Conservation (phyloP, 306 rosid species). For the Acacia crassicarpa region DNA sequence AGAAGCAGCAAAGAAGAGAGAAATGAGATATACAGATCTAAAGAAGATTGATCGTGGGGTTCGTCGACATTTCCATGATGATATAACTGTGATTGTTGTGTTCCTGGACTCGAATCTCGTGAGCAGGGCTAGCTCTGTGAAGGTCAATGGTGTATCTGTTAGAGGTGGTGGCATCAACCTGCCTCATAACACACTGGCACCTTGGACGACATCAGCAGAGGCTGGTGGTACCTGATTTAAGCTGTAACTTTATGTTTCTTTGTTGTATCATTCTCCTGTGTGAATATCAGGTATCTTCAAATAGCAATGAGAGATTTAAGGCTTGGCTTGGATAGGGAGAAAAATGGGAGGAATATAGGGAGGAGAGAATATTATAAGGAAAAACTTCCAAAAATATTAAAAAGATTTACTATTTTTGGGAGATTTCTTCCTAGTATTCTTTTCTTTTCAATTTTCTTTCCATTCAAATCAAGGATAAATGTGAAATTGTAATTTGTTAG, state of each 20-base stretch:
- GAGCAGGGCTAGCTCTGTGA: constrained; percentile 74
- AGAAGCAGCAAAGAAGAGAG: constrained; percentile 94
- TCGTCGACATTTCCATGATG: constrained; percentile 98
- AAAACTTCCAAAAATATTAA: background rate
- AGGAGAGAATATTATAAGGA: background rate
- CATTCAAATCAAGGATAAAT: constrained; percentile 8
- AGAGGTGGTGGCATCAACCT: constrained; percentile 87
- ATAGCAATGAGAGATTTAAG: constrained; percentile 56
- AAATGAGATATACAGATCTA: constrained; percentile 96
- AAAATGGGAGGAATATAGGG: background rate
- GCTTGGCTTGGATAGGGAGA: background rate
- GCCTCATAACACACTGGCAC: constrained; percentile 75
- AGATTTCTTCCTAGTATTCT: background rate
- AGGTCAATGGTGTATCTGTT: constrained; percentile 61
- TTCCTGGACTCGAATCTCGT: constrained; percentile 74
- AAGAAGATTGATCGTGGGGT: constrained; percentile 96
- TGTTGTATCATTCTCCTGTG: constrained; percentile 66
- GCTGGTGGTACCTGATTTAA: constrained; percentile 54
- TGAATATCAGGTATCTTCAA: constrained; percentile 78
- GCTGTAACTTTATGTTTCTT: constrained; percentile 33
- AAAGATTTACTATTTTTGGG: background rate
- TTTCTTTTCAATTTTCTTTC: background rate
- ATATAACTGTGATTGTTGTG: constrained; percentile 90
- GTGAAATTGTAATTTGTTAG: constrained; percentile 64
- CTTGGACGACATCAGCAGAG: constrained; percentile 59